Evolutionary conservation across 805 yeast species (phyloP), one percentile per base, ranked within the genome.

Genomic region (Komagataella populi): DNA sequence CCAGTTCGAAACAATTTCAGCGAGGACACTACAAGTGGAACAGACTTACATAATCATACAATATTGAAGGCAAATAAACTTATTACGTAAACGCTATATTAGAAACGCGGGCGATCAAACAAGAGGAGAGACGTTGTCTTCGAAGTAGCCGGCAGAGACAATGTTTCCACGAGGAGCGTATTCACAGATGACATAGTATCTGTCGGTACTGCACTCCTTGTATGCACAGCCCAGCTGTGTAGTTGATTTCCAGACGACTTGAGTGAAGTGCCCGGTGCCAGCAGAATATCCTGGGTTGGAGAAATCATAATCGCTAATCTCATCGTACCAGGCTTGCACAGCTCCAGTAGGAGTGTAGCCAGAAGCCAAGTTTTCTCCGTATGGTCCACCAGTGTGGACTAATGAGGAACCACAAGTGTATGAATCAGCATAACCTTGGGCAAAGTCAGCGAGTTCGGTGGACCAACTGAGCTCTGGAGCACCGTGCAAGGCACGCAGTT

Each of bases 331-430:
- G 2, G 87, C 90, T 24, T 72, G 72, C 10, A 83, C 80, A 2
- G 87, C 85, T 3, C 76, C 82, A 3, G 78, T 65, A 49, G 68
- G 59, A 61, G 71, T 58, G 63, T 73, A 83, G 23, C 95, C 95
- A 45, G 80, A 71, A n/a, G 93, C 95, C 53, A 86, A 71, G 68
- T 86, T 86, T 63, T 86, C 95, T 52, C 95, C 95, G 50, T 57
- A 58, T 16, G 74, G 74, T 12, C 83, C 81, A 45, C 73, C 70
- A 1, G 90, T 81, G 65, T 86, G 95, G 18, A 68, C 67, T 53
- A 87, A 68, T 8, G 46, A 44, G 16, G 65, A 63, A 20, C 82
- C 80, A 63, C 87, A 84, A 45, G 72, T 67, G 64, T 82, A 81
- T 16, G 61, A 53, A 48, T 70, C 71, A 20, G 88, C 86, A 59